phyloP scores from a whole-genome alignment of 1,284 basidiomycete species.

The Mycocalia duriaeana region DNA sequence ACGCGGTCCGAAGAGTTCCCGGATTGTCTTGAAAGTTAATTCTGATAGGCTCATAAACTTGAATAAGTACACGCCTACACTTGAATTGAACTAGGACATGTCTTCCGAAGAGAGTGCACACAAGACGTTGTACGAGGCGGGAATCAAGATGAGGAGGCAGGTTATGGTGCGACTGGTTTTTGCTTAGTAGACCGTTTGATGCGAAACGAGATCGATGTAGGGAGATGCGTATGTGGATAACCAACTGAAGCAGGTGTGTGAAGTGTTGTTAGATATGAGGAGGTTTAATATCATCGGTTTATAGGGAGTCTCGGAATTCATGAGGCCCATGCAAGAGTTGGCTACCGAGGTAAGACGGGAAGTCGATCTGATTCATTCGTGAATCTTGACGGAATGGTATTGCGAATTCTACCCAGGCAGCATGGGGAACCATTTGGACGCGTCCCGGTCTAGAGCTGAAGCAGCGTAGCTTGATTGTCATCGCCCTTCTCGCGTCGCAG shows the following conservation, averaged over 20 bases:
- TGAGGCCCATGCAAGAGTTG: constrained; percentile 41
- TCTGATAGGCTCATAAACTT: too few relatives aligned
- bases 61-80: too few relatives aligned
- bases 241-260: constrained; percentile 29
- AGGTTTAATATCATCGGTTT: not conserved
- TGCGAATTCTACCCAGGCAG: too few relatives aligned
- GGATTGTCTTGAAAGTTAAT: too few relatives aligned
- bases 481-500: constrained; percentile 35
- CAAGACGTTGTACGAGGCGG: constrained; percentile 34
- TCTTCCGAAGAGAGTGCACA: constrained; percentile 21
- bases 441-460: constrained; percentile 38
- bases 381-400: too few relatives aligned
- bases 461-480: constrained; percentile 37
- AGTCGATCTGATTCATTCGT: too few relatives aligned
- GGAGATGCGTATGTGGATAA: constrained; percentile 37
- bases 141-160: constrained; percentile 30
- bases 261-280: not conserved
- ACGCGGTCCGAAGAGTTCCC: too few relatives aligned
- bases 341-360: constrained; percentile 29
- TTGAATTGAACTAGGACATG: too few relatives aligned
- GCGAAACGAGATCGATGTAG: too few relatives aligned
- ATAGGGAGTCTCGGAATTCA: constrained; percentile 36
- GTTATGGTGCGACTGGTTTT: constrained; percentile 38
- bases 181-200: too few relatives aligned
- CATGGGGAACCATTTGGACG: constrained; percentile 41